Base-by-base conservation (phyloP, 495 filamentous ascomycete genomes). In the Penicillium cosmopolitanum region DNA sequence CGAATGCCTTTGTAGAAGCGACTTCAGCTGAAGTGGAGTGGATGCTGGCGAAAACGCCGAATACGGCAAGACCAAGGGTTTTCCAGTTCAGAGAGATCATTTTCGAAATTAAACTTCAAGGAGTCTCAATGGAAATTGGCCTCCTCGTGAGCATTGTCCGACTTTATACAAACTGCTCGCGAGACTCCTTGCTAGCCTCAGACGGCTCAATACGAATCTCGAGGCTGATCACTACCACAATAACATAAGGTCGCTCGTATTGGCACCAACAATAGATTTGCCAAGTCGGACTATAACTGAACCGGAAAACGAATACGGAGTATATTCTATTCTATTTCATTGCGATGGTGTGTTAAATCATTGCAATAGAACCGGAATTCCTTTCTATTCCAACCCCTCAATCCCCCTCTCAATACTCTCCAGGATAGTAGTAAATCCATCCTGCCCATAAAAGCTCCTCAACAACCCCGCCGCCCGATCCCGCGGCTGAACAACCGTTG, bases 141-240 rank as follows among this genome's bases (percentile, higher is more conserved):
- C 2, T 13, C 34, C 34, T 10, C 34, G 13, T 9, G 6, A 8
- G 34, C 9, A 36, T 36, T 36, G 10, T 10, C 3, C 6, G 34
- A 10, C 9, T 36, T 36, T 36, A 36, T 36, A 36, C 23, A 23
- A 23, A 23, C 23, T 23, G 23, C 23, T 23, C 2, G 23, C 0
- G 34, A 10, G 34, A 2, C 1, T 36, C 34, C 13, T 10, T 36
- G 34, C 9, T 9, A 36, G 34, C 13, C 9, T 4, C 13, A 5
- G 10, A 5, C 34, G 34, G 34, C 34, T 36, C 34, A 36, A 36
- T 13, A 36, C 34, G 34, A 36, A 13, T 13, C 4, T 13, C 40
- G 62, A 61, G 55, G 34, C 9, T 36, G 34, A 56, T 61, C 53
- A 19, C 33, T 52, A n/a, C 35, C 59, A 36, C 0, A 40, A 57